Evolutionary conservation across 2,329 filamentous ascomycete genomes (phyloP).

Genomic region (Nothomitra cinnamomea): DNA sequence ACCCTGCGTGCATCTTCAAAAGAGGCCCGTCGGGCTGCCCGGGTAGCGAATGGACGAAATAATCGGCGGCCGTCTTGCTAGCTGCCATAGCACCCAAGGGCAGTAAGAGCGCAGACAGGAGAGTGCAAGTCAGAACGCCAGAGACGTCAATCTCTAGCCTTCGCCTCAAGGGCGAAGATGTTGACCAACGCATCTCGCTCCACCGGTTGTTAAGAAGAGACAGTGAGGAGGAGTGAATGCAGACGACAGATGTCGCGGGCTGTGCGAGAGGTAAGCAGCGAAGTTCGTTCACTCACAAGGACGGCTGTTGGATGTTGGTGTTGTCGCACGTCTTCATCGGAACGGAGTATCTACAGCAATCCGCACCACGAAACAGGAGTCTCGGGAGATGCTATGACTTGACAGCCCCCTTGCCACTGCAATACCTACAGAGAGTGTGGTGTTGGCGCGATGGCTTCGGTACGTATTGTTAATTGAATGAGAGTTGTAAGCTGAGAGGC

Average conservation of each 20-base stretch:
- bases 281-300: too few relatives aligned
- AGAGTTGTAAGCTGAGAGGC: too few relatives aligned
- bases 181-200: neutral
- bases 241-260: neutral
- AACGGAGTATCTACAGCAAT: too few relatives aligned
- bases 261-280: too few relatives aligned
- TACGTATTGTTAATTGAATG: too few relatives aligned
- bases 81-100: neutral
- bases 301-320: too few relatives aligned
- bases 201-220: neutral
- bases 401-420: too few relatives aligned
- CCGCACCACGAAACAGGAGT: too few relatives aligned
- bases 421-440: too few relatives aligned
- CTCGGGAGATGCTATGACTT: too few relatives aligned
- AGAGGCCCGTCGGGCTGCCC: slow-evolving; percentile 64
- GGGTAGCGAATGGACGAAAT: slow-evolving; percentile 73
- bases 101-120: neutral
- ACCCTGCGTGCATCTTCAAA: slow-evolving; percentile 98
- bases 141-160: neutral
- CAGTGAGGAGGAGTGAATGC: neutral
- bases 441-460: too few relatives aligned
- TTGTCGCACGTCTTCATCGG: too few relatives aligned
- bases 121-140: neutral
- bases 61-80: slow-evolving; percentile 53
- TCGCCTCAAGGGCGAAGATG: neutral